Conservation (phyloP, 257 asterid species). For the Anisodus acutangulus region DNA sequence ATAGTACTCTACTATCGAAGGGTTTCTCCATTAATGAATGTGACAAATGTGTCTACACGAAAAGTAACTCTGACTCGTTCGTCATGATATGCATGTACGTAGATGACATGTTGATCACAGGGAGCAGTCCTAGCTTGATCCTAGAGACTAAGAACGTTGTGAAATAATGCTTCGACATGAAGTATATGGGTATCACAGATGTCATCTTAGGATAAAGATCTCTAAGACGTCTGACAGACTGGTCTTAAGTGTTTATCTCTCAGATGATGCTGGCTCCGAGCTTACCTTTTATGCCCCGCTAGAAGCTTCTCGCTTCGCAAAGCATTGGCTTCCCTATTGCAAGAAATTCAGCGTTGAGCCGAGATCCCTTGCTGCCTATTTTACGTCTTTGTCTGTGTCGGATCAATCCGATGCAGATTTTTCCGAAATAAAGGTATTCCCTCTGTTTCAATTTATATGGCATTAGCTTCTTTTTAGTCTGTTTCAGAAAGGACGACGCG, state of each 20-base stretch:
- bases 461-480: not conserved
- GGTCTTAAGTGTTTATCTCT: slow-evolving; percentile 76
- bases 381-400: slow-evolving; percentile 35
- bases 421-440: slow-evolving; percentile 59
- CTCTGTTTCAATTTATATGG: not conserved
- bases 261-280: slow-evolving; percentile 85
- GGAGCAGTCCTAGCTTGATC: no score
- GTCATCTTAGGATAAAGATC: no score
- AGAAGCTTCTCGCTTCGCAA: slow-evolving; percentile 70
- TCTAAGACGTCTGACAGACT: no score
- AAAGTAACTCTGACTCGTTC: no score
- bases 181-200: no score
- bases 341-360: slow-evolving; percentile 67
- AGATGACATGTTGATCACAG: no score
- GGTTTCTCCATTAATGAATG: no score
- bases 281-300: slow-evolving; percentile 73
- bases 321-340: slow-evolving; percentile 83
- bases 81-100: no score
- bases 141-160: no score
- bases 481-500: not conserved
- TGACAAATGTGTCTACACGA: no score
- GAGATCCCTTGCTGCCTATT: slow-evolving; percentile 70
- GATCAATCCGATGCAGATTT: slow-evolving; percentile 51
- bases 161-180: no score
- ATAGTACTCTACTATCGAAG: no score